Percentiles rank a stretch among this genome's conserved stretches.
Conservation (phyloP, 345 rosid genomes). For the Cardiospermum halicacabum region DNA sequence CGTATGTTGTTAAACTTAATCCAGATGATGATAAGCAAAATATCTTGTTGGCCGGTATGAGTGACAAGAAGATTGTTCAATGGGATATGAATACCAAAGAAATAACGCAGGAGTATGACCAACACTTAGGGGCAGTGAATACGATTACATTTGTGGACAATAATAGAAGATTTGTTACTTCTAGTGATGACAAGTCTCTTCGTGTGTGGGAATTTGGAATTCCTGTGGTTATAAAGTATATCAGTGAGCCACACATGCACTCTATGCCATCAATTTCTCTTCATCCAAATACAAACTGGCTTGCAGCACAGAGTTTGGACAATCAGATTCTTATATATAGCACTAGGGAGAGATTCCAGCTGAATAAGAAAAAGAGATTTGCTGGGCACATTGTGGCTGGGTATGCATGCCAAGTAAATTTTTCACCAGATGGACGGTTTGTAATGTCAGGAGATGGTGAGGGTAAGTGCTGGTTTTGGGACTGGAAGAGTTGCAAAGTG, state of each 20-base stretch:
- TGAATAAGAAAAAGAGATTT: conserved; percentile 94
- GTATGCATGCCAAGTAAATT: conserved; percentile 97
- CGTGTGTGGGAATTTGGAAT: conserved; percentile 99
- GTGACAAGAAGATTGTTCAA: conserved; percentile 98
- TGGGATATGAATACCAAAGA: conserved; percentile 97
- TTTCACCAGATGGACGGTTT: conserved; percentile 98
- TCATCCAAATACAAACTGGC: conserved; percentile 92
- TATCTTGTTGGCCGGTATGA: conserved; percentile 93
- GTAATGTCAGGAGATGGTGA: conserved; percentile 99
- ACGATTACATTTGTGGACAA: conserved; percentile 95
- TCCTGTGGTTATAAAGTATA: conserved; percentile 96
- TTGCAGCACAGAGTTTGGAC: conserved; percentile 96
- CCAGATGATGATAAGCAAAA: conserved; percentile 97
- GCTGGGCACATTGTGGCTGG: conserved; percentile 93
- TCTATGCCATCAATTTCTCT: conserved; percentile 93
- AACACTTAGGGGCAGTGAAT: conserved; percentile 89
- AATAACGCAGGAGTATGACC: conserved; percentile 87
- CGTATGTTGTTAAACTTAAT: conserved; percentile 88
- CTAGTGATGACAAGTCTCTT: conserved; percentile 97
- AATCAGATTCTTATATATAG: conserved; percentile 92
- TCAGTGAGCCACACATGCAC: conserved; percentile 99
- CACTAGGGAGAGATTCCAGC: conserved; percentile 93
- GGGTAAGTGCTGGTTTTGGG: conserved; percentile 99
- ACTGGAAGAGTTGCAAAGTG: conserved; percentile 97
- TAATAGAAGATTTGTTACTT: conserved; percentile 91